Percentiles rank a stretch among this genome's conserved stretches.
Conservation (phyloP, 2,329 filamentous ascomycete genomes). For the Aspergillus sp. region DNA sequence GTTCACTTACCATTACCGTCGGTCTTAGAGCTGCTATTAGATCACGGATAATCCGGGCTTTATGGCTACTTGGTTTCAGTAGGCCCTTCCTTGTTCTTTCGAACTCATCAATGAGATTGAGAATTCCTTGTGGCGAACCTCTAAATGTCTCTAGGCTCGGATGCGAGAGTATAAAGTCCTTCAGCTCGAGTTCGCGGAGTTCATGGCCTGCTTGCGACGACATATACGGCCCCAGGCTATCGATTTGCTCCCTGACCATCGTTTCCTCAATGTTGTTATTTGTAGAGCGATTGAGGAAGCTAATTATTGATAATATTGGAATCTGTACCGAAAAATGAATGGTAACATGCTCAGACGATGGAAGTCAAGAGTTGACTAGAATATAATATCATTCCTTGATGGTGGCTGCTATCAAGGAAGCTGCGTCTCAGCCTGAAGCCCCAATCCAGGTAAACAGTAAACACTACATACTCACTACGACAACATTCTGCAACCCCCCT, state of each 20-base stretch:
- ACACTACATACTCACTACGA: no score
- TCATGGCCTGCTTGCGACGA: conserved; percentile 49
- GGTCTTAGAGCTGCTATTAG: conserved; percentile 68
- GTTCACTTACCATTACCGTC: conserved; percentile 54
- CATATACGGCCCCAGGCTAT: no score
- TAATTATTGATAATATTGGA: no score
- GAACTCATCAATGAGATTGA: conserved; percentile 70
- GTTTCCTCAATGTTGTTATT: no score
- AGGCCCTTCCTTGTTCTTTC: conserved; percentile 62
- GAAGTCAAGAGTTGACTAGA: no score
- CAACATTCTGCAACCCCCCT: no score
- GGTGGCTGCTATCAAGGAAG: not conserved
- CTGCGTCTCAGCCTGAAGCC: not conserved
- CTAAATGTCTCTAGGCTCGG: conserved; percentile 62
- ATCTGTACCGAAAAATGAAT: no score
- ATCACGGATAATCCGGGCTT: conserved; percentile 68
- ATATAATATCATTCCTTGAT: not conserved
- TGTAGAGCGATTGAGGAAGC: no score
- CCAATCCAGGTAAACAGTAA: no score
- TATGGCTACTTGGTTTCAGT: conserved; percentile 77
- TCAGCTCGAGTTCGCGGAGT: conserved; percentile 70
- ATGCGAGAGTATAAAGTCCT: conserved; percentile 66
- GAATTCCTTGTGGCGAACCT: conserved; percentile 64
- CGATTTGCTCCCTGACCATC: no score
- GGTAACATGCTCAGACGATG: no score